A percentile compares a stretch with the other conserved stretches of the same genome.
phyloP scores from a whole-genome alignment of 192 early-diverging fungal species.

The Coemansia aciculifera region DNA sequence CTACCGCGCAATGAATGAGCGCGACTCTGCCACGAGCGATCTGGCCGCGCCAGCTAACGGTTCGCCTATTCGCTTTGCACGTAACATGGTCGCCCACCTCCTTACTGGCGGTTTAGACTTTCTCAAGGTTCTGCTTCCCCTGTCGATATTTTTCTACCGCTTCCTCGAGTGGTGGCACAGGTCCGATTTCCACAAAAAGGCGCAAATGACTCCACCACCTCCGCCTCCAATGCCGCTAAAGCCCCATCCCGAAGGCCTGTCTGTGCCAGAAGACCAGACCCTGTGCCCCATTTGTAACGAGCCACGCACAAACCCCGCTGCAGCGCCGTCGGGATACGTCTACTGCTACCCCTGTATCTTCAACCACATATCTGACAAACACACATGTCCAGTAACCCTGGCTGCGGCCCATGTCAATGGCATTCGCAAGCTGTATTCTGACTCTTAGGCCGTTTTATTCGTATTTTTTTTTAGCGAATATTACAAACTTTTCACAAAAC shows the following conservation, averaged over 20 bases:
- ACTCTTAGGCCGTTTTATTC: constrained; percentile 2
- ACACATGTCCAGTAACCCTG: constrained; percentile 79
- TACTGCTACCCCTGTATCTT: constrained; percentile 92
- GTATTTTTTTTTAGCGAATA: neutral
- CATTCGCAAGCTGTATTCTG: constrained; percentile 54
- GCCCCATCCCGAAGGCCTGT: constrained; percentile 75
- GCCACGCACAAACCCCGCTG: constrained; percentile 80
- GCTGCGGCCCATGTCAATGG: constrained; percentile 21
- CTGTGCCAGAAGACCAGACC: constrained; percentile 69
- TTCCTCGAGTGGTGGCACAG: constrained; percentile 98
- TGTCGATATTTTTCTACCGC: constrained; percentile 90
- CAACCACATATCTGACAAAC: constrained; percentile 68
- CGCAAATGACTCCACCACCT: constrained; percentile 59
- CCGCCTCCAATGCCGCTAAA: constrained; percentile 72
- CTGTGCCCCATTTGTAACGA: constrained; percentile 78
- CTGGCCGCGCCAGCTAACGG: constrained; percentile 48
- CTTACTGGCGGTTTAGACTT: constrained; percentile 61
- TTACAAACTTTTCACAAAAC: neutral
- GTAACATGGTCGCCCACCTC: constrained; percentile 55
- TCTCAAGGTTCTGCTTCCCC: constrained; percentile 76
- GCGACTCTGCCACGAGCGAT: constrained; percentile 44
- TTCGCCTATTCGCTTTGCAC: constrained; percentile 34
- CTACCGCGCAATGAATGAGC: constrained; percentile 58
- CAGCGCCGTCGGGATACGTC: constrained; percentile 85
- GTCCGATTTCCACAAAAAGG: constrained; percentile 69